Conservation (phyloP, 2,329 filamentous ascomycete species). For the Ophiosphaerella herpotricha region DNA sequence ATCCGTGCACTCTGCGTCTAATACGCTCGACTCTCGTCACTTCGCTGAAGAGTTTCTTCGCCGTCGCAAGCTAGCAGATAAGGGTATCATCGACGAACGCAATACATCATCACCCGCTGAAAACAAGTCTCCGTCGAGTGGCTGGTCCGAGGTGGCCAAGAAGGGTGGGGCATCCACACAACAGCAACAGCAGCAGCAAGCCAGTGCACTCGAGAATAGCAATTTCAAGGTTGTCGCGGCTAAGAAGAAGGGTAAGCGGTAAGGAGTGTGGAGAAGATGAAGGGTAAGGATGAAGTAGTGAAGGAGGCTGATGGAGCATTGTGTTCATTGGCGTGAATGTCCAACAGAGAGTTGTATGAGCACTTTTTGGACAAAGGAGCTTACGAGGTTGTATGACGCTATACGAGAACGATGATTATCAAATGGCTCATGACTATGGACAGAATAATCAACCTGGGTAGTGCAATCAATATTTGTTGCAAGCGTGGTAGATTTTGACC, state of each 20-base stretch:
- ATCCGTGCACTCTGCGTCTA: constrained; percentile 82
- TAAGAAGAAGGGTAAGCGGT: constrained; percentile 78
- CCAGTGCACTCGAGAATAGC: constrained; percentile 53
- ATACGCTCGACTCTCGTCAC: constrained; percentile 87
- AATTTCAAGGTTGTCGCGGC: constrained; percentile 88
- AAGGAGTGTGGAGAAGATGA: constrained; percentile 3
- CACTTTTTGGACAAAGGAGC: too few species aligned
- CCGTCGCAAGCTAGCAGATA: constrained; percentile 90
- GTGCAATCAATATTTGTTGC: too few species aligned
- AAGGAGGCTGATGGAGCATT: too few species aligned
- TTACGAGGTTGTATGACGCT: too few species aligned
- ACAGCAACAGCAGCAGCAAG: constrained; percentile 46
- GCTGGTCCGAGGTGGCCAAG: constrained; percentile 98
- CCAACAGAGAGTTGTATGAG: too few species aligned
- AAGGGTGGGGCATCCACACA: constrained; percentile 71
- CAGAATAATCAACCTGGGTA: too few species aligned
- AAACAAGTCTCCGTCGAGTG: constrained; percentile 59
- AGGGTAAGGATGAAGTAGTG: too few species aligned
- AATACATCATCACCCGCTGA: constrained; percentile 57
- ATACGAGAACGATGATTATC: too few species aligned
- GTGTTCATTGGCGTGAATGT: too few species aligned
- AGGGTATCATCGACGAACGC: constrained; percentile 79
- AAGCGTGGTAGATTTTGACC: too few species aligned
- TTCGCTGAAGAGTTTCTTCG: constrained; percentile 95
- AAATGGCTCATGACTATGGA: too few species aligned